Base-by-base conservation (phyloP, 2,329 filamentous ascomycete species). In the Sporothrix humicola region DNA sequence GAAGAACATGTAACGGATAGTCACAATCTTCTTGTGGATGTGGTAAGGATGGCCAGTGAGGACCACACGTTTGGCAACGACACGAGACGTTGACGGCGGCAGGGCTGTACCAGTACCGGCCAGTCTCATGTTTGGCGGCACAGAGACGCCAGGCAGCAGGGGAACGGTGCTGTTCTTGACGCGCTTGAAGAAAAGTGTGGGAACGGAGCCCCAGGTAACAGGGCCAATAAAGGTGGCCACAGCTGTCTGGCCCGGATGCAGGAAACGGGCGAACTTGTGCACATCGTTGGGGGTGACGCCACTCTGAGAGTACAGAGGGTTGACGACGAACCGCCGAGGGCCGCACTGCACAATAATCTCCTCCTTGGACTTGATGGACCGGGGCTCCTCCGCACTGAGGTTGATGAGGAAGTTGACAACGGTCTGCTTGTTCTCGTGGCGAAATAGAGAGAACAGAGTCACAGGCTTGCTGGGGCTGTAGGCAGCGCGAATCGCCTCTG, bases 1-100 rank as follows among this genome's bases (percentile, higher is more conserved):
- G 90, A 99, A 99, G 88, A 99, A 99, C 97, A 99, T 99, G 88
- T 99, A 99, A 44, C 96, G 92, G 65, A 99, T 91, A 0, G 97
- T 99, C 74, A 99, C 96, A 31, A 99, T 87, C 83, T 92, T 94
- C 88, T 97, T 98, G 89, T 99, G 94, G 81, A 99, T 99, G 85
- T 99, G 97, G 87, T 94, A 98, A 0, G 97, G 96, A 81, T 99
- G 95, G 17, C 96, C 97, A 0, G 96, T 97, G 73, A 99, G 87
- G 76, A 98, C 93, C 78, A 97, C 91, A 71, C 96, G 92, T 85
- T 99, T 99, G 78, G 95, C 95, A 74, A 99, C 90, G 73, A 99
- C 92, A 54, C 96, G 91, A 79, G 80, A 90, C 80, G 82, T 95
- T 82, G 81, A 91, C 2, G 94, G 93, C 0, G 94, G 90, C 17